A percentile compares a stretch with the other conserved stretches of the same genome.
phyloP scores from a whole-genome alignment of 345 rosid genomes.

The Eucalyptus microcorys region DNA sequence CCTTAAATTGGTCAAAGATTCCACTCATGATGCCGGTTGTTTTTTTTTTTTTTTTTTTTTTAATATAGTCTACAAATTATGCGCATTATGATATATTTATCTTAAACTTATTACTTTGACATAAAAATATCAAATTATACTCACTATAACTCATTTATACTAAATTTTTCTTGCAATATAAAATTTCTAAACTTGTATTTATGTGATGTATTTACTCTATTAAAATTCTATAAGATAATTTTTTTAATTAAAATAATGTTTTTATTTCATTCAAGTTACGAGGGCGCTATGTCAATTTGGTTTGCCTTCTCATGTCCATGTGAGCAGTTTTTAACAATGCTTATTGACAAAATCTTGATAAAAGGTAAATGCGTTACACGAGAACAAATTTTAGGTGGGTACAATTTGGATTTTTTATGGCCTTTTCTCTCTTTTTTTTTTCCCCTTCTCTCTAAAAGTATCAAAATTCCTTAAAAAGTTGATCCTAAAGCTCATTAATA shows the following conservation, averaged over 20 bases:
- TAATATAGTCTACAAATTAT: too few species aligned
- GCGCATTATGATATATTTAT: too few species aligned
- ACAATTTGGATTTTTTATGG: not conserved
- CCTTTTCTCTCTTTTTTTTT: rapidly evolving
- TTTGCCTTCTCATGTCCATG: not conserved
- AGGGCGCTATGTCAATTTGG: not conserved
- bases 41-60: not conserved
- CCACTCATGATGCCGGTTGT: not conserved
- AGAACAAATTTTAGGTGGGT: not conserved
- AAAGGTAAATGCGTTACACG: rapidly evolving
- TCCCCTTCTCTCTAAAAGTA: not conserved
- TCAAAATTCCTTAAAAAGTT: not conserved
- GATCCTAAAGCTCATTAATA: not conserved
- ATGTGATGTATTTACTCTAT: not conserved
- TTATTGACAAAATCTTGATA: not conserved
- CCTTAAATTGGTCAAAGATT: not conserved
- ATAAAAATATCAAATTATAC: not conserved
- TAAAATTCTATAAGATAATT: too few species aligned
- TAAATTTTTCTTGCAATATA: too few species aligned
- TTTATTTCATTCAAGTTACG: not conserved
- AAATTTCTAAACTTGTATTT: rapidly evolving
- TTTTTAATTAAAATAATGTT: too few species aligned
- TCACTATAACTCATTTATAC: not conserved
- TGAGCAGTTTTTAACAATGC: not conserved
- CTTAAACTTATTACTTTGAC: not conserved